Percentiles rank a stretch among this genome's conserved stretches.
phyloP scores from a whole-genome alignment of 257 asterid genomes.

The Galeopsis tetrahit region DNA sequence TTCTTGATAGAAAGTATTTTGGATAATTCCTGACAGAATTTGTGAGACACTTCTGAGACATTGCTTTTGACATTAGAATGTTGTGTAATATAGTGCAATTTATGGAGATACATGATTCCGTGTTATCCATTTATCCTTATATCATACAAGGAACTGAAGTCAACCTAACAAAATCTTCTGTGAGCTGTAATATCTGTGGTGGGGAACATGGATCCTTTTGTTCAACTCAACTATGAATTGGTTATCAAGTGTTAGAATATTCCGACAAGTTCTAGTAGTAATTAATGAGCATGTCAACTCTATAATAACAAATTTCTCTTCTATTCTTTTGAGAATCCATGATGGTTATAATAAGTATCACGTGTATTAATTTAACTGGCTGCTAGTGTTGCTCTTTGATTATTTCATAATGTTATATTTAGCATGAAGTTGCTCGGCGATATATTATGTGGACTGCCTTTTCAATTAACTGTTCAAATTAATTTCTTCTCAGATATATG shows the following conservation, averaged over 20 bases:
- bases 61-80: conserved; percentile 1
- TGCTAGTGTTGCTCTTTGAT: conserved; percentile 19
- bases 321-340: conserved; percentile 3
- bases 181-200: neutral
- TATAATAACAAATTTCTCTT: neutral
- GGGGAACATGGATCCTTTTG: neutral
- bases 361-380: neutral
- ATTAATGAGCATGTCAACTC: neutral
- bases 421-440: conserved; percentile 4
- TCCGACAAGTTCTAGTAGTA: neutral
- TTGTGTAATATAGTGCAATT: neutral
- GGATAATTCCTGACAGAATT: conserved; percentile 7
- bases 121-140: neutral
- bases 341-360: conserved; percentile 5
- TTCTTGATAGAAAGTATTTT: neutral
- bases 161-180: conserved; percentile 10
- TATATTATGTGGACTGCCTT: neutral
- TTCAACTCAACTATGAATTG: conserved; percentile 19
- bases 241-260: neutral
- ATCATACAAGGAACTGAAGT: conserved; percentile 1
- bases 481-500: conserved; percentile 68
- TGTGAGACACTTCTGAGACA: conserved; percentile 11
- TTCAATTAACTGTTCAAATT: conserved; percentile 21
- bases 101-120: neutral
- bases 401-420: conserved; percentile 20